These are phyloP conservation scores for Colletotrichum sp. DNA, from an alignment of 2,329 filamentous ascomycete genomes.

Conservation along the genomic window DNA sequence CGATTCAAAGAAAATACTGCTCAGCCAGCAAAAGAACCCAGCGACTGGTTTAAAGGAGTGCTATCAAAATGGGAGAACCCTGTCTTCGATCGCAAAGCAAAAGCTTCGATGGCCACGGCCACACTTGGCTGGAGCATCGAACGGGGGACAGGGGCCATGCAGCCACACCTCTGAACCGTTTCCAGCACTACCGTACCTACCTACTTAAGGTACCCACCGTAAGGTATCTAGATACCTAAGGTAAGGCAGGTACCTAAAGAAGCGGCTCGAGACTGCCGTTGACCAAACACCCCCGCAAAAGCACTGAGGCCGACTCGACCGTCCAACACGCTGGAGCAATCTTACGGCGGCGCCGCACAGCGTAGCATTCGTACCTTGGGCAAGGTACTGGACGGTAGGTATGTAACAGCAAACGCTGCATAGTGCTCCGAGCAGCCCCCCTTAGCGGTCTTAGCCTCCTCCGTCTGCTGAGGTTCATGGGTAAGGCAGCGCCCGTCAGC, in stretches of 20 bases:
- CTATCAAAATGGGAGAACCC: no score
- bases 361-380: not conserved
- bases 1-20: no score
- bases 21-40: no score
- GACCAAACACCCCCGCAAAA: not conserved
- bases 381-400: not conserved
- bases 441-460: not conserved
- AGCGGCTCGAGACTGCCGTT: not conserved
- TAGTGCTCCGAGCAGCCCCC: not conserved
- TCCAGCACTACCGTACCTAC: not conserved
- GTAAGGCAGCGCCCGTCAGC: not conserved
- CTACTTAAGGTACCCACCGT: not conserved
- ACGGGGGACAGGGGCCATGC: not conserved
- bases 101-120: constrained; percentile 12
- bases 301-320: not conserved
- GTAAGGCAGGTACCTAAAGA: not conserved
- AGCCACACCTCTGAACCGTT: constrained; percentile 3
- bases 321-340: not conserved
- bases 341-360: not conserved
- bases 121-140: not conserved
- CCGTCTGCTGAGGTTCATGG: not conserved
- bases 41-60: no score
- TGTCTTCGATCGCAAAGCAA: constrained; percentile 9
- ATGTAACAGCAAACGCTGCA: not conserved
- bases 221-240: not conserved